Conservation (phyloP, 495 filamentous ascomycete species). For the Aspergillus kassunensis region DNA sequence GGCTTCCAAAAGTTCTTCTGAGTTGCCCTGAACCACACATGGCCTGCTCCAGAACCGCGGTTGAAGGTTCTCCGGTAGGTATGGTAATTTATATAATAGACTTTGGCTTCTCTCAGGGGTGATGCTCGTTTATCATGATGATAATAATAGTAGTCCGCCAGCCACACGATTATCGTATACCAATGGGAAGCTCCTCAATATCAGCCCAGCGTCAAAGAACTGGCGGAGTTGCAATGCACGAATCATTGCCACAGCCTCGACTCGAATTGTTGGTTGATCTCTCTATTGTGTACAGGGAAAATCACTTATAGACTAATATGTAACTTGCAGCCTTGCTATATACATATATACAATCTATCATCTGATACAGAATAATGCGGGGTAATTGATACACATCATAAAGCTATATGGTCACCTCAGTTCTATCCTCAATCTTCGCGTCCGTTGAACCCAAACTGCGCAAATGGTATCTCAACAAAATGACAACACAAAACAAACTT, state of each 20-base stretch:
- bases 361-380: neutral
- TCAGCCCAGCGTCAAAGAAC: too few species aligned
- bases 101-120: neutral
- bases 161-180: neutral
- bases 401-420: neutral
- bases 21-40: conserved; percentile 3
- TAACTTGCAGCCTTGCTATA: too few species aligned
- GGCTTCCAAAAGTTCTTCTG: neutral
- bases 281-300: too few species aligned
- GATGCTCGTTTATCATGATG: too few species aligned
- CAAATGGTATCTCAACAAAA: conserved; percentile 13
- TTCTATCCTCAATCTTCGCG: neutral
- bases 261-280: conserved; percentile 1
- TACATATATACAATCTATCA: neutral
- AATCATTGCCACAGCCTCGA: neutral
- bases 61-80: neutral
- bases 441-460: neutral
- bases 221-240: neutral
- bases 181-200: too few species aligned
- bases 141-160: neutral
- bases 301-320: too few species aligned
- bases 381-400: neutral
- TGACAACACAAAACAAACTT: neutral
- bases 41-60: neutral
- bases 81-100: neutral